A percentile compares a stretch with the other conserved stretches of the same genome.
Conservation (phyloP, 2,329 filamentous ascomycete species). For the Stachybotrys chartarum region DNA sequence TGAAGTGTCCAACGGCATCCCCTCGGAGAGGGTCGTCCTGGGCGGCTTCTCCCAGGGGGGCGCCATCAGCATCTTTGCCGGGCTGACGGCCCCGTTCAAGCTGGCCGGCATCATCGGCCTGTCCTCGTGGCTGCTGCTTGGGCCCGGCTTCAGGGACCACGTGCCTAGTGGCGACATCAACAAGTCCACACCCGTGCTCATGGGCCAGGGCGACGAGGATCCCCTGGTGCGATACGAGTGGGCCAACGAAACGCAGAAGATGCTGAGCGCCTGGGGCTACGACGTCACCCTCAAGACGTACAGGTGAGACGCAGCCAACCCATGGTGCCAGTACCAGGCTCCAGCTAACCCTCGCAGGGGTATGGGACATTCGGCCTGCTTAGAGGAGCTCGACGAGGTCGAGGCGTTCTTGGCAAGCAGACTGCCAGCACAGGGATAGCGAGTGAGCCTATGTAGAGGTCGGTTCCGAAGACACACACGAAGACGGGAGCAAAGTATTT, state of each 20-base stretch:
- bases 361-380: conserved; percentile 69
- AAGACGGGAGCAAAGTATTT: too few relatives aligned
- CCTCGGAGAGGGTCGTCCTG: conserved; percentile 72
- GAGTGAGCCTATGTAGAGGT: too few relatives aligned
- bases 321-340: neutral
- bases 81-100: conserved; percentile 62
- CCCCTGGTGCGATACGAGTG: conserved; percentile 46
- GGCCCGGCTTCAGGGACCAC: conserved; percentile 31
- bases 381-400: conserved; percentile 75
- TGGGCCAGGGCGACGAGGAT: conserved; percentile 74
- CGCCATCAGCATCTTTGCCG: conserved; percentile 73
- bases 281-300: conserved; percentile 73
- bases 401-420: conserved; percentile 49
- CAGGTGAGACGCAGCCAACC: conserved; percentile 34
- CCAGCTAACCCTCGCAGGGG: conserved; percentile 37
- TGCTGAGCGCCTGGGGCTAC: conserved; percentile 41
- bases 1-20: conserved; percentile 74
- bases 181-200: conserved; percentile 70
- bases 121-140: conserved; percentile 72
- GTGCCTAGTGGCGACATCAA: conserved; percentile 29
- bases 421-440: conserved; percentile 25
- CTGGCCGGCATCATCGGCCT: conserved; percentile 79
- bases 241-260: conserved; percentile 7
- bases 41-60: conserved; percentile 82
- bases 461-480: too few relatives aligned